Conservation (phyloP, 495 filamentous ascomycete genomes). For the Usnea hakonensis region DNA sequence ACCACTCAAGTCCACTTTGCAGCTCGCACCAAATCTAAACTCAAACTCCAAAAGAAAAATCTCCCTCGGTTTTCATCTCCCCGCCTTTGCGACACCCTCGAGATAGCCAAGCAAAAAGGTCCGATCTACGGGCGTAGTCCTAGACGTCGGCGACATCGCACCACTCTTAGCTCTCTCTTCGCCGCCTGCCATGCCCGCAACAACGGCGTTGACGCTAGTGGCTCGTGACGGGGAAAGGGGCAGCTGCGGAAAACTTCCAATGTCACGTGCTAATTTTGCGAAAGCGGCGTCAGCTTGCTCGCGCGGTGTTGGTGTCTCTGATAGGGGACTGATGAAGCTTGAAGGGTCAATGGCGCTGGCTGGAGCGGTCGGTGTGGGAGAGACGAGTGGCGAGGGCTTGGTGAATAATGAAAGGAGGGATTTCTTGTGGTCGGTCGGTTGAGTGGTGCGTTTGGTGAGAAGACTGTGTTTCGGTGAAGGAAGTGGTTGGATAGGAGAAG, state of each 20-base stretch:
- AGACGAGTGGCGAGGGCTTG: slow-evolving; percentile 37
- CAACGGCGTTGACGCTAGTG: slow-evolving; percentile 2
- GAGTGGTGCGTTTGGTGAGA: slow-evolving; percentile 36
- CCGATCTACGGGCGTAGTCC: slow-evolving; percentile 63
- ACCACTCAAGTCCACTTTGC: neutral
- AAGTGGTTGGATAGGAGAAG: slow-evolving; percentile 26
- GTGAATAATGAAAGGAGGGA: slow-evolving; percentile 64
- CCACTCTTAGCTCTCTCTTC: slow-evolving; percentile 31
- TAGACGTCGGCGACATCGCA: slow-evolving; percentile 42
- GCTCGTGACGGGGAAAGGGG: neutral
- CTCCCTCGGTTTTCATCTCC: slow-evolving; percentile 4
- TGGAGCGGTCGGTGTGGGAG: slow-evolving; percentile 15
- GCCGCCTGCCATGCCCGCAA: slow-evolving; percentile 21
- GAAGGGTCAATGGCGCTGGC: slow-evolving; percentile 30
- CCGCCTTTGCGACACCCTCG: slow-evolving; percentile 46
- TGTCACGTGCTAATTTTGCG: neutral
- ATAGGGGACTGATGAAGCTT: slow-evolving; percentile 43
- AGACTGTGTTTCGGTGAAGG: slow-evolving; percentile 15
- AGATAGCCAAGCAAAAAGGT: slow-evolving; percentile 75
- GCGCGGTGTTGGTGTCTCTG: slow-evolving; percentile 21
- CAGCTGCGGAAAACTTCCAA: neutral
- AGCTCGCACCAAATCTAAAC: neutral
- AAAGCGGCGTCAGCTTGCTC: slow-evolving; percentile 15
- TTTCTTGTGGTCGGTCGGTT: slow-evolving; percentile 56
- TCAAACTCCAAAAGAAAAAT: neutral